phyloP scores from a whole-genome alignment of 495 filamentous ascomycete species.

The Penicillium parvum region DNA sequence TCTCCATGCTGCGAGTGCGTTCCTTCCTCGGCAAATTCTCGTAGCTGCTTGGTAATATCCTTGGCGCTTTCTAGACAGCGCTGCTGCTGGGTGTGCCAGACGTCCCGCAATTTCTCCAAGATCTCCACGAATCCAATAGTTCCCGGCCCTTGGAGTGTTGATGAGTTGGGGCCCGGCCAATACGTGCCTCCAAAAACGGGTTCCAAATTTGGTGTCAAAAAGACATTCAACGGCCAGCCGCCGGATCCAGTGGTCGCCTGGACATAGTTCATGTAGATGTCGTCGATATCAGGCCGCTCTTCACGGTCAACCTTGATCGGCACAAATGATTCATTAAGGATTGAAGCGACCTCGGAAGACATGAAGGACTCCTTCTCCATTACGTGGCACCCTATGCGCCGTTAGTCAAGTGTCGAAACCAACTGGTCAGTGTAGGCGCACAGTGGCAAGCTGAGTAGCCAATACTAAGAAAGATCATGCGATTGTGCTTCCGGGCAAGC shows the following conservation, averaged over 20 bases:
- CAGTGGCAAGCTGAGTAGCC: slow-evolving; percentile 96
- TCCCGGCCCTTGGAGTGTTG: slow-evolving; percentile 44
- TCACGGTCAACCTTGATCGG: slow-evolving; percentile 93
- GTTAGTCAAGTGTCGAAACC: slow-evolving; percentile 7
- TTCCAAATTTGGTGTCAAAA: slow-evolving; percentile 87
- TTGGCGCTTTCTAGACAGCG: slow-evolving; percentile 76
- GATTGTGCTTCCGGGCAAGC: slow-evolving; percentile 74
- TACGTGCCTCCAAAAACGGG: slow-evolving; percentile 97
- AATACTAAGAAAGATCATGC: slow-evolving; percentile 89
- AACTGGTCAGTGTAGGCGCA: slow-evolving; percentile 34
- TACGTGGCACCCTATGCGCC: slow-evolving; percentile 70
- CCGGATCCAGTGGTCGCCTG: slow-evolving; percentile 89
- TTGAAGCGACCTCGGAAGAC: slow-evolving; percentile 69
- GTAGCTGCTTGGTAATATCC: slow-evolving; percentile 73
- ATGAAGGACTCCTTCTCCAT: slow-evolving; percentile 94
- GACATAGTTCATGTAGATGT: slow-evolving; percentile 98
- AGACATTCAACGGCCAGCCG: slow-evolving; percentile 96
- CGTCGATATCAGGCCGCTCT: slow-evolving; percentile 91
- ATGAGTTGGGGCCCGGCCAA: slow-evolving; percentile 76
- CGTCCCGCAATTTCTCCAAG: slow-evolving; percentile 69
- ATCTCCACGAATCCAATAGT: slow-evolving; percentile 74
- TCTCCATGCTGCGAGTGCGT: slow-evolving; percentile 55
- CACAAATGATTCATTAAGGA: slow-evolving; percentile 85
- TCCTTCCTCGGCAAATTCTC: slow-evolving; percentile 83
- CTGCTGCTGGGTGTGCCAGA: slow-evolving; percentile 82